phyloP scores from a whole-genome alignment of 768 basidiomycete species.

The Auricularia heimuer region DNA sequence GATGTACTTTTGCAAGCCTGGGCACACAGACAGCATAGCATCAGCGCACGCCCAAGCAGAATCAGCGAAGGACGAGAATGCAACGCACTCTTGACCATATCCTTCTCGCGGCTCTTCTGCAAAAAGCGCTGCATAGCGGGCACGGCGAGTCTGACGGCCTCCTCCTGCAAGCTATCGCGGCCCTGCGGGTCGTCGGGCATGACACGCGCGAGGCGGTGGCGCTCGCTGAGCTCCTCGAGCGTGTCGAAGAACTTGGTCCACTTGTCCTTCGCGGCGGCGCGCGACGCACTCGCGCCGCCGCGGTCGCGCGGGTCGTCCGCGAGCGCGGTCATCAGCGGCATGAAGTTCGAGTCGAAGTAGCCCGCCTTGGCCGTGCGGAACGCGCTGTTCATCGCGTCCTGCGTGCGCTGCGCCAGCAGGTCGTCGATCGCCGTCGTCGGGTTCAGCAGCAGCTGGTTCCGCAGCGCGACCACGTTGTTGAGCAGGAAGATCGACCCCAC shows the following conservation, averaged over 20 bases:
- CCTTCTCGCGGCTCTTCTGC: constrained; percentile 67
- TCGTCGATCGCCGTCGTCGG: constrained; percentile 38
- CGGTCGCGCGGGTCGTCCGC: constrained; percentile 38
- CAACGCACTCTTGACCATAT: constrained; percentile 72
- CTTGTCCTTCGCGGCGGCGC: constrained; percentile 67
- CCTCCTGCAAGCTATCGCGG: constrained; percentile 52
- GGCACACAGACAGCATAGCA: neutral
- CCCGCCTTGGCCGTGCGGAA: constrained; percentile 75
- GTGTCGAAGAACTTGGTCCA: constrained; percentile 74
- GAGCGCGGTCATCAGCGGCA: constrained; percentile 58
- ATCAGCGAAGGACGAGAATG: neutral
- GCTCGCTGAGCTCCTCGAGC: constrained; percentile 68
- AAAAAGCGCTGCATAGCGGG: constrained; percentile 66
- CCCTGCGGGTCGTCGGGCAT: constrained; percentile 61
- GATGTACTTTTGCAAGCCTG: constrained; percentile 75
- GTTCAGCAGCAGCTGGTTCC: constrained; percentile 44
- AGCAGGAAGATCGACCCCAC: constrained; percentile 69
- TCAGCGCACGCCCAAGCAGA: neutral
- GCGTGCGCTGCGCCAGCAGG: constrained; percentile 50
- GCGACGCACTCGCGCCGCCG: constrained; percentile 35
- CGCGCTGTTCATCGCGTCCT: constrained; percentile 54
- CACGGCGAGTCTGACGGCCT: constrained; percentile 66
- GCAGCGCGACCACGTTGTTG: constrained; percentile 69
- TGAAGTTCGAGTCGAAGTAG: constrained; percentile 78
- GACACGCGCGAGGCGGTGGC: constrained; percentile 59